These are phyloP conservation scores for Colletotrichum sp. DNA, from an alignment of 2,329 filamentous ascomycete species.

Conservation along the genomic window DNA sequence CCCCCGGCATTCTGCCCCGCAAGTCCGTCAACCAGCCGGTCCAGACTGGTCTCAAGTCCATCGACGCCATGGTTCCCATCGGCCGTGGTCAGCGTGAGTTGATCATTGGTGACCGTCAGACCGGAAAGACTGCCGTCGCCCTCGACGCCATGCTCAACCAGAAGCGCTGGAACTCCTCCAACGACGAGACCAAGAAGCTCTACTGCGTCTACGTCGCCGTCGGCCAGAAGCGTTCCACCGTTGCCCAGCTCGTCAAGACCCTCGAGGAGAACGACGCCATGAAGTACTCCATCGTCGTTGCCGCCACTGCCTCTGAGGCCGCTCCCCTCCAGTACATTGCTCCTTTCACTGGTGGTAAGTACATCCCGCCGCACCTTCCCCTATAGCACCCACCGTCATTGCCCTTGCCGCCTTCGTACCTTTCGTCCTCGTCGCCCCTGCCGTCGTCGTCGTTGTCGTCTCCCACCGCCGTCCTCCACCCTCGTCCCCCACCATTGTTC, in stretches of 20 bases:
- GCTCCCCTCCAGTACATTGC: conserved; percentile 93
- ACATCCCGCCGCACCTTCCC: too few species aligned
- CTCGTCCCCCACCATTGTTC: neutral
- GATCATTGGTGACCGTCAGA: conserved; percentile 99
- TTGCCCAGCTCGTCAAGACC: conserved; percentile 99
- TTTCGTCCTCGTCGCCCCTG: neutral
- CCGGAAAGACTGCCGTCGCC: conserved; percentile 98
- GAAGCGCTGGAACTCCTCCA: conserved; percentile 91
- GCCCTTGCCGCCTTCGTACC: neutral
- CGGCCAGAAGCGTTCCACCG: conserved; percentile 99
- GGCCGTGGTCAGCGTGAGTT: conserved; percentile 99
- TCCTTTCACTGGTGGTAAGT: conserved; percentile 77
- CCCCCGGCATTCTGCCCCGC: conserved; percentile 96
- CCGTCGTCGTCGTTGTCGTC: neutral
- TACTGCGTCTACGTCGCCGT: conserved; percentile 99
- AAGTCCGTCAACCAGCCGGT: conserved; percentile 98
- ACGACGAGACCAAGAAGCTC: conserved; percentile 96
- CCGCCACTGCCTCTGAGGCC: conserved; percentile 96
- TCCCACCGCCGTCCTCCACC: neutral
- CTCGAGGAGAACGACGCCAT: conserved; percentile 99
- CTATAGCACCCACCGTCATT: neutral
- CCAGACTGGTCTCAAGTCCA: conserved; percentile 98
- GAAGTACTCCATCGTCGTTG: conserved; percentile 95
- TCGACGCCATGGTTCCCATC: conserved; percentile 99
- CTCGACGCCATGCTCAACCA: conserved; percentile 99